Conservation (phyloP, 2,329 filamentous ascomycete species). For the Phialophora expanda region DNA sequence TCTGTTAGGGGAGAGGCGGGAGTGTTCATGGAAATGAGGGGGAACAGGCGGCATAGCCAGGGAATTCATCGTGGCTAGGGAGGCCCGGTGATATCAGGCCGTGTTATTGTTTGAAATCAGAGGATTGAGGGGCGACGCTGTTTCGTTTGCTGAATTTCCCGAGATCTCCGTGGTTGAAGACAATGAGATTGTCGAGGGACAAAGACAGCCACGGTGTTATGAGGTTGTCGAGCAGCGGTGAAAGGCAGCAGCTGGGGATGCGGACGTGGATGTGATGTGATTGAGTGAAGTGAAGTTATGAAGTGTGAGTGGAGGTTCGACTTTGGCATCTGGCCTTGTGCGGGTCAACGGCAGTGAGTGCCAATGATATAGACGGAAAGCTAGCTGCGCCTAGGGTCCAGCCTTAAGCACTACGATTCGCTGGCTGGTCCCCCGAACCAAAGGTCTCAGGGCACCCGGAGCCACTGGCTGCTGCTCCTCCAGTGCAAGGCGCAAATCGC, state of each 20-base stretch:
- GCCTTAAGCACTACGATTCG: constrained; percentile 9
- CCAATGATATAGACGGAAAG: not conserved
- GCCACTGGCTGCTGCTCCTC: not conserved
- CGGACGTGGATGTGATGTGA: constrained; percentile 20
- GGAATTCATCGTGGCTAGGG: constrained; percentile 62
- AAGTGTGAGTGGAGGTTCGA: constrained; percentile 20
- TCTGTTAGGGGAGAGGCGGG: constrained; percentile 64
- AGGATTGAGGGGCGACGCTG: constrained; percentile 8
- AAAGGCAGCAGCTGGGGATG: constrained; percentile 11
- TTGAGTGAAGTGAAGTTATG: constrained; percentile 18
- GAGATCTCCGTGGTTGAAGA: not conserved
- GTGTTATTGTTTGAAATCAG: constrained; percentile 14
- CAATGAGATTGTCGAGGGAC: not conserved
- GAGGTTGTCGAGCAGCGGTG: constrained; percentile 12
- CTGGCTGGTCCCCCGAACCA: not conserved
- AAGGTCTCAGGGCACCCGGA: not conserved
- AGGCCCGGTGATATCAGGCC: constrained; percentile 26
- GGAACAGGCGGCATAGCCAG: constrained; percentile 64
- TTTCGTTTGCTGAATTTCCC: not conserved
- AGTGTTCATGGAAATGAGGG: constrained; percentile 67
- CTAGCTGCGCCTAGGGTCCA: constrained; percentile 7
- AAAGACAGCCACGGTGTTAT: constrained; percentile 4
- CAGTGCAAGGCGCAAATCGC: constrained; percentile 6
- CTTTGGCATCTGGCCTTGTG: constrained; percentile 16
- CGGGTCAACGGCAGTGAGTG: not conserved